Percentiles rank a stretch among this genome's conserved stretches.
Conservation (phyloP, 108 stramenopile genomes). For the Parietichytrium sp. region DNA sequence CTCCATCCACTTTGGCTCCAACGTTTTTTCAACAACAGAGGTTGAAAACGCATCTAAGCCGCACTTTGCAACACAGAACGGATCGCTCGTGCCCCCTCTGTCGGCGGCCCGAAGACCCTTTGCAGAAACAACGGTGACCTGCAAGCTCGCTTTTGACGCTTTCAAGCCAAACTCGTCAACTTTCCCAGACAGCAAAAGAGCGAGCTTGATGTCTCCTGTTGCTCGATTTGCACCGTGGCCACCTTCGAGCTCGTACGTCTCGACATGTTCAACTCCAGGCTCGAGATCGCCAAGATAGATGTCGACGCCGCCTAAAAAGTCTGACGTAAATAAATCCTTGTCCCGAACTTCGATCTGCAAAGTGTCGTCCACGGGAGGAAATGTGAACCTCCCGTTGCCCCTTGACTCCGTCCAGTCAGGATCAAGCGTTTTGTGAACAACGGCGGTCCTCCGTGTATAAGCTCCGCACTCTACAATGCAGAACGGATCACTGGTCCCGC, state of each 20-base stretch:
- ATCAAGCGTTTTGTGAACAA: conserved; percentile 15
- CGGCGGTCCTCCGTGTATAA: not conserved
- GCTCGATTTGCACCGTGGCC: not conserved
- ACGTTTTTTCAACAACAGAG: not conserved
- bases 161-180: not conserved
- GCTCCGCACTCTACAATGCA: conserved; percentile 25
- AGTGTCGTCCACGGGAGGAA: conserved; percentile 29
- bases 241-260: not conserved
- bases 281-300: not conserved
- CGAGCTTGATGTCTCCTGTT: conserved; percentile 1
- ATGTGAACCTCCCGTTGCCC: conserved; percentile 2
- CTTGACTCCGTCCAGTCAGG: conserved; percentile 18
- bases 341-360: conserved; percentile 5
- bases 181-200: not conserved
- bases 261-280: conserved; percentile 1
- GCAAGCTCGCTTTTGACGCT: not conserved
- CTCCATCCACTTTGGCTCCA: not conserved
- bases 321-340: conserved; percentile 8
- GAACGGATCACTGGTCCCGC: conserved; percentile 13
- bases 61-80: conserved; percentile 10
- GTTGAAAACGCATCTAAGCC: conserved; percentile 10
- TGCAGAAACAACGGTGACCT: conserved; percentile 26
- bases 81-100: not conserved
- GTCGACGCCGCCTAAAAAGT: not conserved
- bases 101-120: conserved; percentile 19